Base-by-base conservation (phyloP, 1,284 basidiomycete genomes). In the Melampsora americana region DNA sequence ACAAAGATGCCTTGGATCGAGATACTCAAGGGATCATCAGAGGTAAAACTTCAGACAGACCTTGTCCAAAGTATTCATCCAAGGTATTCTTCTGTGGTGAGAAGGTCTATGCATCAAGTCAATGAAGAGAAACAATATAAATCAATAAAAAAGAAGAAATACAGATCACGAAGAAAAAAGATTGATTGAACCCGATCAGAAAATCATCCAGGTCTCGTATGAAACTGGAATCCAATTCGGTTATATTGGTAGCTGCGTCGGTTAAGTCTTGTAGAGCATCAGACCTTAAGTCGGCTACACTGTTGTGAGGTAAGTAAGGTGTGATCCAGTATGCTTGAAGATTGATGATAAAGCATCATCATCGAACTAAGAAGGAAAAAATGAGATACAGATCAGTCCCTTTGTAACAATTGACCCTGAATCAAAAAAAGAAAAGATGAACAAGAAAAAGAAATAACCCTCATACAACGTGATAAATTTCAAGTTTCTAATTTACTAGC, bases 171-270 rank as follows among this genome's bases (percentile, higher is more conserved):
- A 59, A 53, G 35, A 71, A n/a, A 64, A 46, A 71, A 6, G 42
- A 46, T 44, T 14, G 20, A 48, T 39, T 46, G 12, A 53, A 69
- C 82, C 91, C 90, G 77, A 98, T 83, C 1, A 91, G 85, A 80
- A 90, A 93, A 82, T 99, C 91, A 79, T 95, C 90, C 42, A 92
- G 86, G 48, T 88, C 86, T 59, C 95, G 85, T 79, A 94, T 94
- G 87, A 92, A 99, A 0, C 93, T 90, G 6, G 96, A 83, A 80
- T 99, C 92, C 46, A 98, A 80, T 80, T 84, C 86, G 78, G 83
- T 84, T 79, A 97, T 80, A 30, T 86, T 83, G 4, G 80, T 82
- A 23, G 87, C 87, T 0, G 83, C 82, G 0, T 86, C 87, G 4
- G 72, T 39, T 18, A 75, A 32, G 11, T 35, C 35, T 30, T 68